These are phyloP conservation scores for Ensete glaucum DNA, from an alignment of 176 grass and related monocot genomes.

Conservation along the genomic window DNA sequence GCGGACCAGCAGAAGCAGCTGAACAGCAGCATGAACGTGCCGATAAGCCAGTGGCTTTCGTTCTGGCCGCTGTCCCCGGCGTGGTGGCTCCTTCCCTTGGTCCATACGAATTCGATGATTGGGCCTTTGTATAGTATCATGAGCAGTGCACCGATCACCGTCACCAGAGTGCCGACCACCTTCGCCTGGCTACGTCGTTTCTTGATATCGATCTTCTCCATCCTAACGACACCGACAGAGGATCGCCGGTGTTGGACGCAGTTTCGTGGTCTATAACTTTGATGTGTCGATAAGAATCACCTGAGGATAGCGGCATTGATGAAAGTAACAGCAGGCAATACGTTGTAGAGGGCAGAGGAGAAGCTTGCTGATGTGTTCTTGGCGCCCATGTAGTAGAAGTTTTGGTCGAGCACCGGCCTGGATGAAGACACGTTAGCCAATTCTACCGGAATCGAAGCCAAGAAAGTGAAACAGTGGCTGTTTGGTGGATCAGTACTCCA, in stretches of 20 bases:
- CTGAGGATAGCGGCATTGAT: conserved; percentile 67
- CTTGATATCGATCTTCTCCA: conserved; percentile 67
- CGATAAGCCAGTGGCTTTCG: conserved; percentile 52
- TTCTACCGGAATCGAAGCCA: too few relatives aligned
- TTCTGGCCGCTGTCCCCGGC: conserved; percentile 18
- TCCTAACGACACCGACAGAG: conserved; percentile 22
- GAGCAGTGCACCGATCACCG: conserved; percentile 52
- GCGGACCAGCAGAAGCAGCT: conserved; percentile 85
- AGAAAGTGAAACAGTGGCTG: neutral
- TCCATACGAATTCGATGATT: conserved; percentile 53
- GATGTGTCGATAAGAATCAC: conserved; percentile 14
- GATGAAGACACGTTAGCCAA: neutral
- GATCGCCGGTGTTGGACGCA: too few relatives aligned
- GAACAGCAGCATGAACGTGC: conserved; percentile 61
- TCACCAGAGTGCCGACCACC: conserved; percentile 59
- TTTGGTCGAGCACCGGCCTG: conserved; percentile 93
- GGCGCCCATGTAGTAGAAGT: conserved; percentile 88
- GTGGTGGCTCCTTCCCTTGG: conserved; percentile 15
- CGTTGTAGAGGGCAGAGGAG: conserved; percentile 68
- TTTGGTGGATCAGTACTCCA: conserved; percentile 46
- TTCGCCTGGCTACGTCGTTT: conserved; percentile 55
- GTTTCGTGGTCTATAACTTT: too few relatives aligned
- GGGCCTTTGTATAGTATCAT: conserved; percentile 80
- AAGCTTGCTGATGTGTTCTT: conserved; percentile 76
- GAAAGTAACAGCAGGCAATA: conserved; percentile 69